Percentiles rank a stretch among this genome's conserved stretches.
Evolutionary conservation across 2,329 filamentous ascomycete genomes (phyloP).

Genomic region (Metarhizium brunneum): DNA sequence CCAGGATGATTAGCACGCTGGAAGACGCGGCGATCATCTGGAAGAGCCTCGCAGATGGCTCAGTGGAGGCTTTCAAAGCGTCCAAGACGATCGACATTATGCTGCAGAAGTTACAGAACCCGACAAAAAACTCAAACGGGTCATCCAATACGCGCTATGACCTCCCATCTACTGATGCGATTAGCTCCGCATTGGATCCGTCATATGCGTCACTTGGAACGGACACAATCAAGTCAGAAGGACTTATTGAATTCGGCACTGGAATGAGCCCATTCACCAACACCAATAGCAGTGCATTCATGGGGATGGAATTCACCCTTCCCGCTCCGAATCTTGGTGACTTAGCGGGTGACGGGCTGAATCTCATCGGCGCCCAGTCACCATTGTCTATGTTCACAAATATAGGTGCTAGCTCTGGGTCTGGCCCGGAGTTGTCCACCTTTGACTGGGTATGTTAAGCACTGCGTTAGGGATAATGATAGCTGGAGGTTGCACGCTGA

Average conservation of each 20-base stretch:
- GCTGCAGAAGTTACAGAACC: slow-evolving; percentile 59
- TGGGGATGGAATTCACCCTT: slow-evolving; percentile 34
- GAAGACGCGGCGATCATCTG: slow-evolving; percentile 70
- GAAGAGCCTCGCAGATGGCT: slow-evolving; percentile 65
- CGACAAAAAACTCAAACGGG: slow-evolving; percentile 7
- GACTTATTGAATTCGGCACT: slow-evolving; percentile 16
- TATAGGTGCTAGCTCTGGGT: slow-evolving; percentile 20
- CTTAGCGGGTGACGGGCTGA: slow-evolving; percentile 19
- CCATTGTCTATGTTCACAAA: slow-evolving; percentile 46
- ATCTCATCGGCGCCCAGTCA: slow-evolving; percentile 22
- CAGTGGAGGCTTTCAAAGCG: slow-evolving; percentile 87
- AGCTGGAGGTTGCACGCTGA: background rate
- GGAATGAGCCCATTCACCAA: slow-evolving; percentile 22
- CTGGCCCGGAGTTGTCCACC: slow-evolving; percentile 36
- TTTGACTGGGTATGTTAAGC: slow-evolving; percentile 47
- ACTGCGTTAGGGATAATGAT: background rate
- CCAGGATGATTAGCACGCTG: slow-evolving; percentile 68
- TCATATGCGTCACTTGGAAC: slow-evolving; percentile 11
- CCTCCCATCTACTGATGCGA: slow-evolving; percentile 20
- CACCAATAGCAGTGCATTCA: slow-evolving; percentile 30
- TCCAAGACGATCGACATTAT: slow-evolving; percentile 73
- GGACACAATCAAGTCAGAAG: slow-evolving; percentile 15
- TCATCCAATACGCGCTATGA: slow-evolving; percentile 11
- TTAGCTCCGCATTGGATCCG: slow-evolving; percentile 27
- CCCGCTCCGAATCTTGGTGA: slow-evolving; percentile 20